Percentiles rank a stretch among this genome's conserved stretches.
Conservation (phyloP, 768 basidiomycete species). For the Termitomyces sp. region DNA sequence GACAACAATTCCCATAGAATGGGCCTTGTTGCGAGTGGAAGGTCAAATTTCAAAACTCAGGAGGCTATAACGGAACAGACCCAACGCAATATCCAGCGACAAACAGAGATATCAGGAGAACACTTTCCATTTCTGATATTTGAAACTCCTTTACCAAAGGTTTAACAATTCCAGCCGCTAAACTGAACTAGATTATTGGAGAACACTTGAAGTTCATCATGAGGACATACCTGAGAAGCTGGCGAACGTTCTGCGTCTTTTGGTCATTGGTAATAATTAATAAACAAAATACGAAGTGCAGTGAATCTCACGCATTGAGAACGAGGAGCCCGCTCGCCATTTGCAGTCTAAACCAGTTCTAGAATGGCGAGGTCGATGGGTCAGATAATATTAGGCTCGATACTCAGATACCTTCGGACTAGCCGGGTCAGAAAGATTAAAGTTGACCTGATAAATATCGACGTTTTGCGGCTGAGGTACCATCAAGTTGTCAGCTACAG, state of each 20-base stretch:
- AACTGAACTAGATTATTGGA: background rate
- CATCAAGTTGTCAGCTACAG: conserved; percentile 3
- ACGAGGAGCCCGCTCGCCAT: conserved; percentile 44
- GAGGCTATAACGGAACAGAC: conserved; percentile 17
- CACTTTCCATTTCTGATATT: conserved; percentile 47
- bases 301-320: conserved; percentile 44
- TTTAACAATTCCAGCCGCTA: conserved; percentile 43
- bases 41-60: background rate
- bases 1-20: conserved; percentile 57
- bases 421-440: conserved; percentile 34
- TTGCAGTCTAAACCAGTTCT: conserved; percentile 47
- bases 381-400: background rate
- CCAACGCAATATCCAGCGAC: conserved; percentile 67
- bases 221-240: conserved; percentile 46
- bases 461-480: conserved; percentile 5
- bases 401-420: conserved; percentile 40
- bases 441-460: conserved; percentile 32
- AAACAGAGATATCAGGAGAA: conserved; percentile 54
- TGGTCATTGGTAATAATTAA: background rate
- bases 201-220: background rate
- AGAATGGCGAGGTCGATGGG: background rate
- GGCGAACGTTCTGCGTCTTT: conserved; percentile 48
- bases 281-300: background rate
- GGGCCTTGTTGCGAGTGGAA: conserved; percentile 29
- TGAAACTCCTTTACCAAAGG: conserved; percentile 42